Conservation (phyloP, 2,329 filamentous ascomycete genomes). For the Phialocephala subalpina region DNA sequence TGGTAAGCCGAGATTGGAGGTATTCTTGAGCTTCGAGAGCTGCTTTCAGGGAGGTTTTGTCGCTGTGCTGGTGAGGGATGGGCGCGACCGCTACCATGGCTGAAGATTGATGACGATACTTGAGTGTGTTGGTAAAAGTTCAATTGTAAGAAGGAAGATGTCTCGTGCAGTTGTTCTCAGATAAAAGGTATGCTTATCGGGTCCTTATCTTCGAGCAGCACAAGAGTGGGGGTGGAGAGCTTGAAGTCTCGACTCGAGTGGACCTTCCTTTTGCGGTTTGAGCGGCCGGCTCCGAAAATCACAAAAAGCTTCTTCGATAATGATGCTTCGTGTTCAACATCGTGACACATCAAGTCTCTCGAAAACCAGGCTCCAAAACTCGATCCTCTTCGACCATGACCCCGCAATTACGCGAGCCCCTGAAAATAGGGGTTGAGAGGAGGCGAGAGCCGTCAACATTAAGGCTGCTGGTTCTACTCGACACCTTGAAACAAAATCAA, state of each 20-base stretch:
- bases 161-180: neutral
- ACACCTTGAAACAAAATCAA: neutral
- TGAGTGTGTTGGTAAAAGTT: neutral
- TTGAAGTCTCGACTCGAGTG: neutral
- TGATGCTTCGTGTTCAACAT: neutral
- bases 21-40: slow-evolving; percentile 40
- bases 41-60: slow-evolving; percentile 31
- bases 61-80: neutral
- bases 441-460: neutral
- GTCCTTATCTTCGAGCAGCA: slow-evolving; percentile 1
- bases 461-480: neutral
- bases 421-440: neutral
- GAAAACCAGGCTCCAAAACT: neutral
- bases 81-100: slow-evolving; percentile 25
- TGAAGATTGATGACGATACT: neutral
- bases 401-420: neutral
- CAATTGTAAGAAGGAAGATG: neutral
- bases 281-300: neutral
- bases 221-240: slow-evolving; percentile 1
- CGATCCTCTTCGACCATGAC: neutral
- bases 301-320: neutral
- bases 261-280: neutral
- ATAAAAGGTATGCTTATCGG: neutral
- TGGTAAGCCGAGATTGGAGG: slow-evolving; percentile 35
- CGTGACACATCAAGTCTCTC: neutral